Evolutionary conservation across 768 basidiomycete species (phyloP), one percentile per base, ranked within the genome.

Genomic region (Xerocomus brunneocitrinus): DNA sequence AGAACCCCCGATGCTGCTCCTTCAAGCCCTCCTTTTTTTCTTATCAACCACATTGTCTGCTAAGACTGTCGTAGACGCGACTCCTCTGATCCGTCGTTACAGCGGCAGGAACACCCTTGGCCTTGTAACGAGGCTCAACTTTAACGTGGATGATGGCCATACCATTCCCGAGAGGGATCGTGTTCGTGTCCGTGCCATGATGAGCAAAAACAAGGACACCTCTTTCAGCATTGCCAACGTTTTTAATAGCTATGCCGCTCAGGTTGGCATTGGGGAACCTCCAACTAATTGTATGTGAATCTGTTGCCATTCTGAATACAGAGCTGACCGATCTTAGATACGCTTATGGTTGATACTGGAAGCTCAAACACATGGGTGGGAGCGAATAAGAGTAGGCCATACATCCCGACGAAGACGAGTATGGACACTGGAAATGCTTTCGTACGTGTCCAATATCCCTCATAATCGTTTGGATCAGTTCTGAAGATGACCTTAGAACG

Each of bases 291-390:
- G 70, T 71, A 34, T 45, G 67, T 54, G 2, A 12, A 27, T 16
- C 13, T 3, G 34, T 24, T 22, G 16, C 12, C 3, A 8, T 27
- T 13, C 4, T 14, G 13, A 7, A 31, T 8, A 13, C 12, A 1
- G n/a, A 28, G 14, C n/a, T 53, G 22, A 53, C 4, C 2, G 25
- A 5, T 30, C 22, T 5, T 16, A 70, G 70, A 65, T 34, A 54
- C 58, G 16, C 59, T 68, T 14, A 16, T 68, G 10, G 55, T 68
- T 40, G 67, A 68, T 52, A 67, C 67, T 12, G 67, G 67, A 19
- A 67, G 65, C 41, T 62, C 64, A 30, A 68, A 66, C 52, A 67
- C 64, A 4, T 68, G 61, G 61, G 41, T 68, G 25, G 67, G 67
- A 24, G 62, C 62, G 19, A 49, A 35, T n/a, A 24, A 27, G 8